A percentile compares a stretch with the other conserved stretches of the same genome.
Conservation (phyloP, 208 protist species). For the Crithidia fasciculata region DNA sequence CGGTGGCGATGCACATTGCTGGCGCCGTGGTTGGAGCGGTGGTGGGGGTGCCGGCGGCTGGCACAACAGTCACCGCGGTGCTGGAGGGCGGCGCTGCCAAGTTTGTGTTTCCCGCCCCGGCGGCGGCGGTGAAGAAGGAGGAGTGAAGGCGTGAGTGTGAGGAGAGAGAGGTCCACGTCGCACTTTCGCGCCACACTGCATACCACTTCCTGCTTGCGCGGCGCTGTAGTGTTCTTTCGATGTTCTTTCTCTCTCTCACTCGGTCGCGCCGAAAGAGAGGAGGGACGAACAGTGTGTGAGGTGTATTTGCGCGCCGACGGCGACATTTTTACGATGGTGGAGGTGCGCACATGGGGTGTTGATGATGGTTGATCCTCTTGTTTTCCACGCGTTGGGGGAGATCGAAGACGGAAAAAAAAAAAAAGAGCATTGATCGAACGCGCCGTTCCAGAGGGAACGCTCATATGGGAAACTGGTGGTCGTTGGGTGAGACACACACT, state of each 20-base stretch:
- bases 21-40: conserved; percentile 21
- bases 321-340: too few relatives aligned
- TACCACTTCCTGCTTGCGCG: neutral
- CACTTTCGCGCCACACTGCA: neutral
- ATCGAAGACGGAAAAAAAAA: too few relatives aligned
- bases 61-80: conserved; percentile 9
- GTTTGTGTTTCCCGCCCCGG: conserved; percentile 1
- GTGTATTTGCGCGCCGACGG: too few relatives aligned
- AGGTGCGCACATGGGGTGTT: too few relatives aligned
- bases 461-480: too few relatives aligned
- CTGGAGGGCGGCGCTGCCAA: conserved; percentile 12
- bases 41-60: conserved; percentile 14
- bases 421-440: too few relatives aligned
- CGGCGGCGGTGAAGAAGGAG: conserved; percentile 11
- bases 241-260: too few relatives aligned
- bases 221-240: too few relatives aligned
- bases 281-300: neutral
- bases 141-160: neutral
- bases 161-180: neutral
- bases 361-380: too few relatives aligned
- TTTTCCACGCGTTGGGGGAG: too few relatives aligned
- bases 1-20: conserved; percentile 15
- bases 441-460: too few relatives aligned
- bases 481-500: too few relatives aligned
- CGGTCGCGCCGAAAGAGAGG: neutral